phyloP scores from a whole-genome alignment of 2,329 filamentous ascomycete genomes.

The Fusarium sp. region DNA sequence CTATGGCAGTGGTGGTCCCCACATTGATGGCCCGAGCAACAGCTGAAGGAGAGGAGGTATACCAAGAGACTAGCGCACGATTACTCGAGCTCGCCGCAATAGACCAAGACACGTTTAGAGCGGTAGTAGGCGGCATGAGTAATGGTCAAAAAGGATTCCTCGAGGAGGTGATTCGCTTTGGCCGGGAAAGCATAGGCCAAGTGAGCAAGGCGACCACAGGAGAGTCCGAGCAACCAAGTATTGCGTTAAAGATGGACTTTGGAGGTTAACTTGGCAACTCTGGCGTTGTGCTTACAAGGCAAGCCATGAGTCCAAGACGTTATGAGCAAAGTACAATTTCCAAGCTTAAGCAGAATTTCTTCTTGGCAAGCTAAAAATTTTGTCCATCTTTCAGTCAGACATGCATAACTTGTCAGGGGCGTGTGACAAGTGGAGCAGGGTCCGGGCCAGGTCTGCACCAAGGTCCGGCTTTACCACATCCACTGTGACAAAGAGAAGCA shows the following conservation, averaged over 20 bases:
- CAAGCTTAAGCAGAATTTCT: conserved; percentile 10
- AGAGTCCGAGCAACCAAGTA: conserved; percentile 76
- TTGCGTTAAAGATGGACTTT: conserved; percentile 97
- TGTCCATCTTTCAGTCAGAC: conserved; percentile 1
- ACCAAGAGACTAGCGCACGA: conserved; percentile 79
- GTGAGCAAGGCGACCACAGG: conserved; percentile 55
- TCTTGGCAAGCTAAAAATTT: conserved; percentile 20
- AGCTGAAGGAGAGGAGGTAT: conserved; percentile 69
- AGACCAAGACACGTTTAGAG: conserved; percentile 79
- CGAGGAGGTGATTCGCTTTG: conserved; percentile 82
- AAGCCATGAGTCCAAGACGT: conserved; percentile 3
- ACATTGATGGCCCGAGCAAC: conserved; percentile 79
- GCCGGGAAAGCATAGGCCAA: conserved; percentile 61
- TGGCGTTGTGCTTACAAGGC: conserved; percentile 9
- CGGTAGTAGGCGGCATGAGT: conserved; percentile 78
- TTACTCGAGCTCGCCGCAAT: conserved; percentile 84
- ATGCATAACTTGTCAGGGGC: conserved; percentile 13
- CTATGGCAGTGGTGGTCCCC: conserved; percentile 82
- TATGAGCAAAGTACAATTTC: conserved; percentile 11
- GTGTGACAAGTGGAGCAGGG: too few relatives aligned
- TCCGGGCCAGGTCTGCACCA: too few relatives aligned
- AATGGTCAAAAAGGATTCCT: conserved; percentile 79
- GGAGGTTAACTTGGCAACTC: conserved; percentile 55
- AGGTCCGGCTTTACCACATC: too few relatives aligned
- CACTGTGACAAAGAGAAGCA: neutral